phyloP scores from a whole-genome alignment of 345 rosid species.

The Salix viminalis region DNA sequence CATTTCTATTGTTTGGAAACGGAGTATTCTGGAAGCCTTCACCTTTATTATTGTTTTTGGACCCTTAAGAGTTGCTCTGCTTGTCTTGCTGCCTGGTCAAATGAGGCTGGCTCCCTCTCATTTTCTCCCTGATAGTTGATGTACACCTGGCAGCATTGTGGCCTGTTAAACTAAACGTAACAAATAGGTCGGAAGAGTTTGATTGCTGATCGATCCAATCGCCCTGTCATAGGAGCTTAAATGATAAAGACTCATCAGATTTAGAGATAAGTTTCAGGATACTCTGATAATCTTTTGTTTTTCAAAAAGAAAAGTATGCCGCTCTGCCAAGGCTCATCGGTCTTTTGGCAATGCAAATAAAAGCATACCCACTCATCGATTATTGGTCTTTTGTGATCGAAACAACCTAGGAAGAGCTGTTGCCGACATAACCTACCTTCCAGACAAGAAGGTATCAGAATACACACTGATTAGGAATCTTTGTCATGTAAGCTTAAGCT shows the following conservation, averaged over 20 bases:
- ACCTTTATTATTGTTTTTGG: constrained; percentile 11
- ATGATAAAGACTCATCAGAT: not conserved
- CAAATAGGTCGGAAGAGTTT: not conserved
- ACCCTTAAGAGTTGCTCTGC: constrained; percentile 8
- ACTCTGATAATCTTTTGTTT: too few relatives aligned
- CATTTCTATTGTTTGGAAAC: constrained; percentile 17
- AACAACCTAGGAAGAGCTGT: too few relatives aligned
- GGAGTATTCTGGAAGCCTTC: constrained; percentile 1
- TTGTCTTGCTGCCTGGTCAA: not conserved
- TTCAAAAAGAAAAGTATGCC: too few relatives aligned
- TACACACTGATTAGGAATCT: too few relatives aligned
- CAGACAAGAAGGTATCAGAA: too few relatives aligned
- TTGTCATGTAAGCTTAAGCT: too few relatives aligned
- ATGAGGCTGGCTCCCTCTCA: constrained; percentile 19
- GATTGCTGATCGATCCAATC: not conserved
- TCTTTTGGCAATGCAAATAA: too few relatives aligned
- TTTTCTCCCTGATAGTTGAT: constrained; percentile 11
- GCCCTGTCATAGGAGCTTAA: not conserved
- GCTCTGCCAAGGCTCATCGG: too few relatives aligned
- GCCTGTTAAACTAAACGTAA: not conserved
- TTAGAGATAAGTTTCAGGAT: not conserved
- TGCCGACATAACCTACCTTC: too few relatives aligned
- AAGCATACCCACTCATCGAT: too few relatives aligned
- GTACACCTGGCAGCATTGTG: constrained; percentile 2
- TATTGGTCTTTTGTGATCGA: too few relatives aligned